A percentile compares a stretch with the other conserved stretches of the same genome.
phyloP scores from a whole-genome alignment of 2,329 filamentous ascomycete species.

The Monilinia laxa region DNA sequence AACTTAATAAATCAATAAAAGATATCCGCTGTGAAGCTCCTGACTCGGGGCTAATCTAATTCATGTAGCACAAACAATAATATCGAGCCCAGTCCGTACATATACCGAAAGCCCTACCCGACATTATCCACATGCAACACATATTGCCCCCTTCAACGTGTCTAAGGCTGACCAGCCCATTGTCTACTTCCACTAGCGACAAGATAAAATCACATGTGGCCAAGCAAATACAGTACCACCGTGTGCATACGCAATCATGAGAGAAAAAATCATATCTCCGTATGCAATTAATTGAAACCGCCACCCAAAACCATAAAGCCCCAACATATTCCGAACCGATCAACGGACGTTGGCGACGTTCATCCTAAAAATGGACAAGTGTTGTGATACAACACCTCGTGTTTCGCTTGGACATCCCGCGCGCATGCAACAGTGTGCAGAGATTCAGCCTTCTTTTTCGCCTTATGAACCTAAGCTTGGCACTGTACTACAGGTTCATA shows the following conservation, averaged over 20 bases:
- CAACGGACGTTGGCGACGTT: constrained; percentile 16
- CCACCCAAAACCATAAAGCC: background rate
- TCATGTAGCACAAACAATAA: background rate
- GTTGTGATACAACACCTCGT: constrained; percentile 17
- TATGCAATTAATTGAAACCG: background rate
- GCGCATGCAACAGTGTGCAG: background rate
- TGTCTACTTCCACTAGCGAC: background rate
- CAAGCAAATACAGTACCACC: background rate
- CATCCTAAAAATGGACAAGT: constrained; percentile 13
- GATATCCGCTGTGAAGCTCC: background rate
- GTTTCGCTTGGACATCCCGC: constrained; percentile 19
- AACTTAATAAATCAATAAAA: constrained; percentile 1
- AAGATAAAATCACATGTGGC: background rate
- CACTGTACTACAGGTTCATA: constrained; percentile 1
- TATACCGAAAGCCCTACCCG: constrained; percentile 23
- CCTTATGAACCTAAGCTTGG: constrained; percentile 11
- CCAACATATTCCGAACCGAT: constrained; percentile 2
- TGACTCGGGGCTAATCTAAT: constrained; percentile 6
- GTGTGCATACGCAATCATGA: constrained; percentile 8
- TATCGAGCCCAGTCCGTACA: constrained; percentile 8
- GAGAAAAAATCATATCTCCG: background rate
- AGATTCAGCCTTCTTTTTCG: constrained; percentile 25
- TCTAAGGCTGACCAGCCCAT: constrained; percentile 18
- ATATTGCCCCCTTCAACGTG: constrained; percentile 7
- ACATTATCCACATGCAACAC: constrained; percentile 8